Evolutionary conservation across 371 early-diverging fungal genomes (phyloP).

Genomic region (Syncephalastrum monosporum): DNA sequence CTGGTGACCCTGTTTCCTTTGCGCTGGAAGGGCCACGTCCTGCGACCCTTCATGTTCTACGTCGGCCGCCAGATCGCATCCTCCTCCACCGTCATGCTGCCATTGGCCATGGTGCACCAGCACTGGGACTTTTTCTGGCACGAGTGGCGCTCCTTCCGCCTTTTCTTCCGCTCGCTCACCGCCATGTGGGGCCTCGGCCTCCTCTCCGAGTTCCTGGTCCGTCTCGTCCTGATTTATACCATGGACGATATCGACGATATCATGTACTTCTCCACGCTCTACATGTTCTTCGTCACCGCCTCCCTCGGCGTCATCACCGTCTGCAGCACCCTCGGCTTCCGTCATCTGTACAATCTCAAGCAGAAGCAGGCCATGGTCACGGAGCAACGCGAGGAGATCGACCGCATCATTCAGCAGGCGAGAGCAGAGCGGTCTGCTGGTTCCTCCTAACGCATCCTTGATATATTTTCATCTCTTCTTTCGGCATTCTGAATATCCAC

Average conservation of each 20-base stretch:
- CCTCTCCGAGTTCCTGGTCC: constrained; percentile 46
- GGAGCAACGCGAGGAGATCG: constrained; percentile 32
- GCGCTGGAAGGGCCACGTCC: constrained; percentile 22
- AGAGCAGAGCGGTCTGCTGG: constrained; percentile 16
- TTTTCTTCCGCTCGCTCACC: constrained; percentile 35
- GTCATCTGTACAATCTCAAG: constrained; percentile 37
- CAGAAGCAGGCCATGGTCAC: constrained; percentile 26
- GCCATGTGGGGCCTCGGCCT: constrained; percentile 43
- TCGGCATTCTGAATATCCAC: too few relatives aligned
- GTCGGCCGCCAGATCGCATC: constrained; percentile 42
- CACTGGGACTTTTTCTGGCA: constrained; percentile 50
- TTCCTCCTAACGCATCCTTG: background rate
- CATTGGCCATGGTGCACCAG: constrained; percentile 23
- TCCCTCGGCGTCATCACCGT: constrained; percentile 30
- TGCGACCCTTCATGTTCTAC: constrained; percentile 47
- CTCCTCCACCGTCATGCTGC: constrained; percentile 25
- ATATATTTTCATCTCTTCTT: too few relatives aligned
- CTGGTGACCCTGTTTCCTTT: constrained; percentile 42
- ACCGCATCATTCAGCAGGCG: constrained; percentile 29
- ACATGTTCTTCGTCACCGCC: constrained; percentile 34
- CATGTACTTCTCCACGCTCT: constrained; percentile 42
- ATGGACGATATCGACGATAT: constrained; percentile 41
- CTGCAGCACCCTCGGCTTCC: constrained; percentile 26
- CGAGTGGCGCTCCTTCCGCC: constrained; percentile 30
- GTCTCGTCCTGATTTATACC: constrained; percentile 32